Evolutionary conservation across 176 grass and related monocot species (phyloP).

Genomic region (Miscanthus lutarioriparius): DNA sequence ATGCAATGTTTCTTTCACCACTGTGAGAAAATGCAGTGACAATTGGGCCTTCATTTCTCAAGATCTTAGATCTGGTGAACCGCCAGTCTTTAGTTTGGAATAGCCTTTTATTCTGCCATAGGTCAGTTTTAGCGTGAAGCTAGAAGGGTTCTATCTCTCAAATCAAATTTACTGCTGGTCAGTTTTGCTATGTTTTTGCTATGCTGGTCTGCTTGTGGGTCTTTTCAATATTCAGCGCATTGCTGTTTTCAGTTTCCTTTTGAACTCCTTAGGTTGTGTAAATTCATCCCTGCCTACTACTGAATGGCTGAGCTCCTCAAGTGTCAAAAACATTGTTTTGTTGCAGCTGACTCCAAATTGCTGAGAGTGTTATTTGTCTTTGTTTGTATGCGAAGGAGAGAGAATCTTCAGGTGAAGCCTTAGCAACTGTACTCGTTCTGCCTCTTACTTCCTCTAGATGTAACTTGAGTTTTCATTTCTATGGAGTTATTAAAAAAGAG

Average conservation of each 20-base stretch:
- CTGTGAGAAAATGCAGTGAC: neutral
- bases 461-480: neutral
- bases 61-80: neutral
- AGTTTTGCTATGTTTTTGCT: neutral
- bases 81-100: neutral
- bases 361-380: neutral
- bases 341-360: neutral
- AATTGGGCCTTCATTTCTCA: conserved; percentile 17
- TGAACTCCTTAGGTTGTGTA: neutral
- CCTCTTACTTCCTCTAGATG: neutral
- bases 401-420: neutral
- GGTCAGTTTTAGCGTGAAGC: neutral
- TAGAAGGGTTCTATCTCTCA: neutral
- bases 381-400: neutral
- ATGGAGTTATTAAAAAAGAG: too few relatives aligned
- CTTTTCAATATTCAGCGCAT: neutral
- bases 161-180: neutral
- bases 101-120: neutral
- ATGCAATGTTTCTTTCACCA: neutral
- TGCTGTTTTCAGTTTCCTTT: neutral
- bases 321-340: neutral
- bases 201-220: neutral
- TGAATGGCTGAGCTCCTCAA: neutral
- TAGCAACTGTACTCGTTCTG: neutral
- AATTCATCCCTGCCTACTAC: neutral